Conservation (phyloP, 2,329 filamentous ascomycete species). For the Plectosphaerella sp. region DNA sequence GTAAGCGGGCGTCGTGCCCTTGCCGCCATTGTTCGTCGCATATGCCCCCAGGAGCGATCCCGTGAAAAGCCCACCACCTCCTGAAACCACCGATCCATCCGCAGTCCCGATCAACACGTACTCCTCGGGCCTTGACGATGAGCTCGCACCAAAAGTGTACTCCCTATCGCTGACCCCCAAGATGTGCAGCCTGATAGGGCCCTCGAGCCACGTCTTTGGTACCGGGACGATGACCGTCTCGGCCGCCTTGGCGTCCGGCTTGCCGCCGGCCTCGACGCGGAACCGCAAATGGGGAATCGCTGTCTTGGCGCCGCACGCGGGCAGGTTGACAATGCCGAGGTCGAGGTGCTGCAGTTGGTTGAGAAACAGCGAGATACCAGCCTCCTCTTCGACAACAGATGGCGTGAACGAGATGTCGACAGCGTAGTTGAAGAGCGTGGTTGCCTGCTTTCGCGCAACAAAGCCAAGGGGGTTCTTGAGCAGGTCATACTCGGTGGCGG, state of each 20-base stretch:
- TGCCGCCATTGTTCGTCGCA: constrained; percentile 45
- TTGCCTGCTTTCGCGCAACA: constrained; percentile 48
- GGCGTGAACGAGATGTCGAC: constrained; percentile 41
- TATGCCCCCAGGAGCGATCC: constrained; percentile 47
- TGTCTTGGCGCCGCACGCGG: not conserved
- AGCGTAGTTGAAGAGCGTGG: constrained; percentile 48
- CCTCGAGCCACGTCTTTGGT: constrained; percentile 29
- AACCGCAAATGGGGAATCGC: constrained; percentile 37
- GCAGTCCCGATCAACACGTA: constrained; percentile 27
- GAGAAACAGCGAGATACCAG: constrained; percentile 48
- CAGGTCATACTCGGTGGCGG: constrained; percentile 29
- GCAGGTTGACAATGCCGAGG: constrained; percentile 32
- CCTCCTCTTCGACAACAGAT: constrained; percentile 35
- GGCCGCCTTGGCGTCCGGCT: constrained; percentile 24
- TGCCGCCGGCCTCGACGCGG: constrained; percentile 32
- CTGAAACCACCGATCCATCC: constrained; percentile 6
- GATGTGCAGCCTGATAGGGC: constrained; percentile 32
- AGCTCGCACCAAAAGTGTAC: constrained; percentile 32
- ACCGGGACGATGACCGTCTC: constrained; percentile 29
- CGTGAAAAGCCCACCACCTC: constrained; percentile 16
- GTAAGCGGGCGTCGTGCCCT: constrained; percentile 38
- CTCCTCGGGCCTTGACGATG: constrained; percentile 13
- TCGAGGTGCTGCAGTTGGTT: constrained; percentile 49
- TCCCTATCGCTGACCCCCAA: constrained; percentile 39
- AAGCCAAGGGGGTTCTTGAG: constrained; percentile 38